Evolutionary conservation across 495 filamentous ascomycete species (phyloP).

Genomic region (Penicillium subrubescens): DNA sequence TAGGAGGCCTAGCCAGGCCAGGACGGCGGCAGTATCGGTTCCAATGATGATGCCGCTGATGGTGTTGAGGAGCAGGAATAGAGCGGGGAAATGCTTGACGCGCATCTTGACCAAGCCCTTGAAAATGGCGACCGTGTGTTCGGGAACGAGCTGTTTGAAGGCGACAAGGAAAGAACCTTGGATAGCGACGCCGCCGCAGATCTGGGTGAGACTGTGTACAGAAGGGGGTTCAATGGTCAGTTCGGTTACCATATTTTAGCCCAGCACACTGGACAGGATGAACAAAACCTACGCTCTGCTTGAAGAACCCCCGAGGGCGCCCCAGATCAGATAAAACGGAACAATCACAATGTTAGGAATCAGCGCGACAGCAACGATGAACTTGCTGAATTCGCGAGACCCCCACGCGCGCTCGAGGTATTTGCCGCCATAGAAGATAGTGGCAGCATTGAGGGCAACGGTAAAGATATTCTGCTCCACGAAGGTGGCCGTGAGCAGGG

Average conservation of each 20-base stretch:
- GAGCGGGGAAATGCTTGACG: conserved; percentile 88
- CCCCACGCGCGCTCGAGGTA: conserved; percentile 97
- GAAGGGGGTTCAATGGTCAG: conserved; percentile 29
- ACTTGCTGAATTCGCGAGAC: conserved; percentile 88
- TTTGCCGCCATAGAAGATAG: conserved; percentile 89
- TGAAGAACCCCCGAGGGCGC: conserved; percentile 67
- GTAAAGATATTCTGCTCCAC: conserved; percentile 95
- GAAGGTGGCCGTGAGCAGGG: conserved; percentile 80
- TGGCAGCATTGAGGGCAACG: conserved; percentile 73
- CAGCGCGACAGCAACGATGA: conserved; percentile 74
- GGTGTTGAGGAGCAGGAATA: conserved; percentile 80
- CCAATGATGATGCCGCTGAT: conserved; percentile 79
- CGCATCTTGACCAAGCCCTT: conserved; percentile 84
- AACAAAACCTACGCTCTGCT: conserved; percentile 63
- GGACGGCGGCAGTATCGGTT: conserved; percentile 79
- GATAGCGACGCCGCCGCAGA: conserved; percentile 84
- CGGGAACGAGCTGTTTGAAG: conserved; percentile 96
- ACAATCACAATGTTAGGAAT: conserved; percentile 80
- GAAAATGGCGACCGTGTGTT: conserved; percentile 95
- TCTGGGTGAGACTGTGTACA: conserved; percentile 64
- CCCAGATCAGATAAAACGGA: conserved; percentile 70
- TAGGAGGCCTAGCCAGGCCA: conserved; percentile 81
- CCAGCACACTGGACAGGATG: background rate
- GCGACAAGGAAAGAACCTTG: conserved; percentile 95
- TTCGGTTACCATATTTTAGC: background rate